Evolutionary conservation across 805 yeast genomes (phyloP).

Genomic region (Kazachstania africana): DNA sequence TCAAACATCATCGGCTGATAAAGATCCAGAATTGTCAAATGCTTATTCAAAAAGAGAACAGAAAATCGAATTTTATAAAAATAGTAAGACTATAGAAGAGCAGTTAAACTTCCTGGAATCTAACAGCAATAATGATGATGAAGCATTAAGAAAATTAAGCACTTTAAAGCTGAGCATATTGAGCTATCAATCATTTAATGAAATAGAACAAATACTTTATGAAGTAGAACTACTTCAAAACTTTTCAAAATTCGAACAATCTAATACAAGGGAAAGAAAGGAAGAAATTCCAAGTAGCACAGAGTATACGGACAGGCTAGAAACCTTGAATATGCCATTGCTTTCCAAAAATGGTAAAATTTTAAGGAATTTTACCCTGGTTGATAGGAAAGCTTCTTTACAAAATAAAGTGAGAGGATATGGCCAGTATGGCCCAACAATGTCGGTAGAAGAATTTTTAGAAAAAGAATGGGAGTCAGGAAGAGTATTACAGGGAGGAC

Average conservation of each 20-base stretch:
- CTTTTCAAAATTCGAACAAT: slow-evolving; percentile 19
- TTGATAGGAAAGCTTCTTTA: slow-evolving; percentile 44
- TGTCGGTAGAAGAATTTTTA: slow-evolving; percentile 85
- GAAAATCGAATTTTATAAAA: slow-evolving; percentile 57
- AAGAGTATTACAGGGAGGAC: slow-evolving; percentile 51
- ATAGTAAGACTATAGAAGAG: slow-evolving; percentile 41
- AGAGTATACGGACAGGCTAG: slow-evolving; percentile 56
- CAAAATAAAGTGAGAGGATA: slow-evolving; percentile 69
- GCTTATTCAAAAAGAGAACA: slow-evolving; percentile 44
- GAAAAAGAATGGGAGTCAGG: slow-evolving; percentile 81
- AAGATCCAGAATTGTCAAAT: slow-evolving; percentile 14
- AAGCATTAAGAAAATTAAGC: slow-evolving; percentile 42
- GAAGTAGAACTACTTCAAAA: slow-evolving; percentile 54
- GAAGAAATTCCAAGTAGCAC: slow-evolving; percentile 9
- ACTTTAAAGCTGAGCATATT: slow-evolving; percentile 42
- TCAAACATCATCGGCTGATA: slow-evolving; percentile 8
- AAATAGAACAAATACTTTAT: slow-evolving; percentile 47
- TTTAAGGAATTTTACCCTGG: slow-evolving; percentile 71
- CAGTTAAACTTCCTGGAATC: slow-evolving; percentile 32
- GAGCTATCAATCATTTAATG: slow-evolving; percentile 41
- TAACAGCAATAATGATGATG: slow-evolving; percentile 39
- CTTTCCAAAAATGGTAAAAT: slow-evolving; percentile 68
- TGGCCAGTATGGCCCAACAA: slow-evolving; percentile 86
- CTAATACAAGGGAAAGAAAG: slow-evolving; percentile 2
- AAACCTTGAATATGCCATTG: slow-evolving; percentile 38